These are phyloP conservation scores for Lotmaria passim DNA, from an alignment of 208 protist genomes.

Conservation along the genomic window DNA sequence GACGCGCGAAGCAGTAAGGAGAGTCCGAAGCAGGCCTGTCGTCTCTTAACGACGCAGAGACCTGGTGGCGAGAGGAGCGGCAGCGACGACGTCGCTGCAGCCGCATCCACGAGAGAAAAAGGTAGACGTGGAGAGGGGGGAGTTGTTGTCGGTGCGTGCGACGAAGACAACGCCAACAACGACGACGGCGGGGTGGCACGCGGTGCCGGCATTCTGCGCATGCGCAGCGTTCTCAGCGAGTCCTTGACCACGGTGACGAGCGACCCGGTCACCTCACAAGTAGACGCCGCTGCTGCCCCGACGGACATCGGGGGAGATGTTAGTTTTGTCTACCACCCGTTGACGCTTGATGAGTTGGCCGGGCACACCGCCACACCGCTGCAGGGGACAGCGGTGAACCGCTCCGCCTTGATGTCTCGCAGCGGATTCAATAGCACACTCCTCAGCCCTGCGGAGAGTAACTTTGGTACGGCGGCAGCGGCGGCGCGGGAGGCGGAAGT, in stretches of 20 bases:
- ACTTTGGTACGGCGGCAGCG: background rate
- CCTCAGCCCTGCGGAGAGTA: constrained; percentile 6
- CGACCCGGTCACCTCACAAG: background rate
- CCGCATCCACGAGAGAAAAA: too few relatives aligned
- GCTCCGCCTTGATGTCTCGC: constrained; percentile 12
- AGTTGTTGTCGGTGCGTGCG: too few relatives aligned
- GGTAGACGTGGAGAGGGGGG: too few relatives aligned
- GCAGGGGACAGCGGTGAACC: background rate
- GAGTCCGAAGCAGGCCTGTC: background rate
- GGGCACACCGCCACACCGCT: background rate
- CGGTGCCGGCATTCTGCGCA: background rate
- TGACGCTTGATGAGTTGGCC: constrained; percentile 11
- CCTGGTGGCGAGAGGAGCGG: too few relatives aligned
- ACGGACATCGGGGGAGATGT: background rate
- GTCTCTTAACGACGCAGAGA: background rate
- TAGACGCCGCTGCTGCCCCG: background rate
- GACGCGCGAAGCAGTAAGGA: background rate
- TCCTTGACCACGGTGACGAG: background rate
- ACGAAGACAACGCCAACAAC: too few relatives aligned
- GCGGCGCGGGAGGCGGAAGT: background rate
- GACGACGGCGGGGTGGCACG: too few relatives aligned
- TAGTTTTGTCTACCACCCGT: constrained; percentile 20
- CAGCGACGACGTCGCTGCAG: too few relatives aligned
- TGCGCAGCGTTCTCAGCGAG: constrained; percentile 1
- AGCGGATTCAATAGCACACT: constrained; percentile 10